A percentile compares a stretch with the other conserved stretches of the same genome.
Evolutionary conservation across 371 early-diverging fungal genomes (phyloP).

Genomic region (Umbelopsis sp.): DNA sequence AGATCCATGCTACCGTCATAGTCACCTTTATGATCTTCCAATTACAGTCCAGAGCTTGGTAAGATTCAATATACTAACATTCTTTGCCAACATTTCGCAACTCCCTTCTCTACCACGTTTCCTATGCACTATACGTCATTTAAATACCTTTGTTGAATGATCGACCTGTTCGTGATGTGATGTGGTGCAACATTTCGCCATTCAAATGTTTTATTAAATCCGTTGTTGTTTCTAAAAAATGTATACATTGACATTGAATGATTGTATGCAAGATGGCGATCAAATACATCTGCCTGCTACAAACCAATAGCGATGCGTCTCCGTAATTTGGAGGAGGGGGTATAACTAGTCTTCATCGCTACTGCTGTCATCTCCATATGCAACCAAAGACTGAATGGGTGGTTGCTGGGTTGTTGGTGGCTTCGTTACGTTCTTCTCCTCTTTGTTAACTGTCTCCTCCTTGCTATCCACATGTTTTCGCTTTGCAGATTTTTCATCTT

Average conservation of each 20-base stretch:
- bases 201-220: too few relatives aligned
- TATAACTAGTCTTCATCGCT: slow-evolving; percentile 27
- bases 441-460: background rate
- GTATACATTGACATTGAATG: too few relatives aligned
- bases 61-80: background rate
- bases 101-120: slow-evolving; percentile 3
- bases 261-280: too few relatives aligned
- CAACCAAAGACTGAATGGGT: slow-evolving; percentile 26
- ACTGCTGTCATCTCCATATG: slow-evolving; percentile 38
- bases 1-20: background rate
- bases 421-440: background rate
- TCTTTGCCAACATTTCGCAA: background rate
- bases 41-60: background rate
- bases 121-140: background rate
- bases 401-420: background rate
- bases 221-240: too few relatives aligned
- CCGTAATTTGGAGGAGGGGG: background rate
- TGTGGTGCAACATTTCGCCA: too few relatives aligned
- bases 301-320: background rate
- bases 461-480: background rate
- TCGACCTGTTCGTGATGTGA: too few relatives aligned
- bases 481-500: slow-evolving; percentile 15
- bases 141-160: background rate
- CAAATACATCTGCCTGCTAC: too few relatives aligned
- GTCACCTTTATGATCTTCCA: slow-evolving; percentile 5